Evolutionary conservation across 2,329 filamentous ascomycete genomes (phyloP).

Genomic region (Fonsecaea multimorphosa): DNA sequence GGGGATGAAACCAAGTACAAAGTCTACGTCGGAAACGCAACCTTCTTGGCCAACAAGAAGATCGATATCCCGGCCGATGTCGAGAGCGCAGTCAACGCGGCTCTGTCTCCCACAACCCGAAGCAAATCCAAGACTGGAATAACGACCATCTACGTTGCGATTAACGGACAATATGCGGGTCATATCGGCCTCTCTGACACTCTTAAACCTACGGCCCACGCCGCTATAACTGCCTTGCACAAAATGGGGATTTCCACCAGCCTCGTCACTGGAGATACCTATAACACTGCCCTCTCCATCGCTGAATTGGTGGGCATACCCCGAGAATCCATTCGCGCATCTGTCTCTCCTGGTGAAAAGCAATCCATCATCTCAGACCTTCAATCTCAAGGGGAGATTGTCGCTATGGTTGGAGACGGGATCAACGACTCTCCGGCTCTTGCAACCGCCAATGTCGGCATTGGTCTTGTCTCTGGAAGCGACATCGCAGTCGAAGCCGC

Average conservation of each 20-base stretch:
- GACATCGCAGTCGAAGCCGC: conserved; percentile 98
- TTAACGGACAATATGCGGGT: conserved; percentile 81
- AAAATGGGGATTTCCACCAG: conserved; percentile 85
- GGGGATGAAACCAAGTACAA: conserved; percentile 72
- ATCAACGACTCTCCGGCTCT: conserved; percentile 98
- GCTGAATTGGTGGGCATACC: conserved; percentile 83
- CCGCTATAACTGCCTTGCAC: conserved; percentile 79
- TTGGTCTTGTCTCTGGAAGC: conserved; percentile 89
- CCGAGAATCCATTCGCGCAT: conserved; percentile 75
- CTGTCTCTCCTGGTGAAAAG: conserved; percentile 90
- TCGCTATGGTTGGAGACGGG: conserved; percentile 97
- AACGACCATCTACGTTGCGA: conserved; percentile 89
- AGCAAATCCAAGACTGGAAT: conserved; percentile 65
- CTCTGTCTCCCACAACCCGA: conserved; percentile 36
- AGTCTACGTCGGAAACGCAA: conserved; percentile 82
- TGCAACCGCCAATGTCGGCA: conserved; percentile 89
- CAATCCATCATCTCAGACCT: conserved; percentile 80
- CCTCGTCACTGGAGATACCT: conserved; percentile 93
- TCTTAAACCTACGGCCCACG: conserved; percentile 84
- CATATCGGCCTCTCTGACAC: conserved; percentile 85
- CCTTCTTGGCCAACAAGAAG: conserved; percentile 74
- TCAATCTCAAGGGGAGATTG: conserved; percentile 74
- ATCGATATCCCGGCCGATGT: conserved; percentile 58
- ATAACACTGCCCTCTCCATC: conserved; percentile 80
- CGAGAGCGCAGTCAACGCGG: conserved; percentile 44